These are phyloP conservation scores for Xylaria nigripes DNA, from an alignment of 495 filamentous ascomycete genomes.

Conservation along the genomic window DNA sequence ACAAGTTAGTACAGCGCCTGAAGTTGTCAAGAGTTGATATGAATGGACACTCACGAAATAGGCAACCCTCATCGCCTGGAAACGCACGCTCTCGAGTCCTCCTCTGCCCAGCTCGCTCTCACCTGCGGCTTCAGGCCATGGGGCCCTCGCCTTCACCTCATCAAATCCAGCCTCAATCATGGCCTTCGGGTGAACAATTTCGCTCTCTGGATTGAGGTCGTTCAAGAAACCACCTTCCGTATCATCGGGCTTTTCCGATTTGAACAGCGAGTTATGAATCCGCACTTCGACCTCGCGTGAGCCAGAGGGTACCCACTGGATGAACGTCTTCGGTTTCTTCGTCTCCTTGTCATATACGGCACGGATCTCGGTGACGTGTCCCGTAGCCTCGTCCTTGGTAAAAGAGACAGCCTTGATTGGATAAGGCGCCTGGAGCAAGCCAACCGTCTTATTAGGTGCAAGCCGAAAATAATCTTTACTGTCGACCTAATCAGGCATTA, in stretches of 20 bases:
- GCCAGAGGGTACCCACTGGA: constrained; percentile 80
- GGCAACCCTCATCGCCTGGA: constrained; percentile 85
- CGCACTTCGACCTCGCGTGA: constrained; percentile 70
- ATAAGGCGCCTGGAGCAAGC: constrained; percentile 73
- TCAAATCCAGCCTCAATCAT: constrained; percentile 79
- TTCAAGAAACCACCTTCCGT: constrained; percentile 69
- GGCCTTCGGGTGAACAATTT: constrained; percentile 67
- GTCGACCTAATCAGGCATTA: constrained; percentile 39
- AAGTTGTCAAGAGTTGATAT: not conserved
- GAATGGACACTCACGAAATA: constrained; percentile 54
- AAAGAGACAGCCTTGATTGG: constrained; percentile 75
- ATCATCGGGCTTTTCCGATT: constrained; percentile 65
- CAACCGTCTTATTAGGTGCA: constrained; percentile 82
- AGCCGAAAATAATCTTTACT: constrained; percentile 87
- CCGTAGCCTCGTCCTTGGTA: constrained; percentile 59
- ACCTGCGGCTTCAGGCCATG: constrained; percentile 73
- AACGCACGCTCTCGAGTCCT: constrained; percentile 68
- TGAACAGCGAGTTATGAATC: constrained; percentile 78
- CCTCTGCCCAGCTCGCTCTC: constrained; percentile 49
- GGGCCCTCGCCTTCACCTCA: constrained; percentile 63
- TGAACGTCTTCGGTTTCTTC: constrained; percentile 81
- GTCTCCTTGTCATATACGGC: constrained; percentile 58
- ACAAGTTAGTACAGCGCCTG: not conserved
- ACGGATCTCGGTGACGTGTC: constrained; percentile 59
- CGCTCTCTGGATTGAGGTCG: constrained; percentile 79